These are phyloP conservation scores for Ophiocordyceps sinensis DNA, from an alignment of 2,329 filamentous ascomycete genomes.

Conservation along the genomic window DNA sequence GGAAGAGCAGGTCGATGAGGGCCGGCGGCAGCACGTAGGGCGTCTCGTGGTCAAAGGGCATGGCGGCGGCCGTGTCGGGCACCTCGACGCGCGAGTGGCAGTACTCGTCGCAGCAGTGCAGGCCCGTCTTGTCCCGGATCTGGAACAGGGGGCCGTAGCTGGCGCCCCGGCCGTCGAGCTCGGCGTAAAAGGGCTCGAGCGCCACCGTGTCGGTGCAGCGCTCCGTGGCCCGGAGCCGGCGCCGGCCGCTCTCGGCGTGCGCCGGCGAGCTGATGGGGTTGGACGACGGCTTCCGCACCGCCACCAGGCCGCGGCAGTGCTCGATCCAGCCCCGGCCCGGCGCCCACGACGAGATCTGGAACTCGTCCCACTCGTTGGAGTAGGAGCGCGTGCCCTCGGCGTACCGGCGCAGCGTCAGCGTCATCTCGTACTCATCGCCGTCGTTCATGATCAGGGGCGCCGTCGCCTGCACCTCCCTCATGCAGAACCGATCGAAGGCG, in stretches of 20 bases:
- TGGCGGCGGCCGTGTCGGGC: conserved; percentile 26
- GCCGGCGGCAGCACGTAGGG: conserved; percentile 28
- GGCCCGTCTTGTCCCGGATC: conserved; percentile 2
- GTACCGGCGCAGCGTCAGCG: conserved; percentile 11
- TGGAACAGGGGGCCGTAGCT: conserved; percentile 12
- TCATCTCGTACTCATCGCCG: conserved; percentile 10
- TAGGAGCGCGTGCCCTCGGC: conserved; percentile 14
- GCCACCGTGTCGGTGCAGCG: conserved; percentile 3
- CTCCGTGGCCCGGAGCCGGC: conserved; percentile 3
- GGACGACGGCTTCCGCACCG: conserved; percentile 13
- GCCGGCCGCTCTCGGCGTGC: conserved; percentile 2
- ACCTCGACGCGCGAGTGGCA: conserved; percentile 17
- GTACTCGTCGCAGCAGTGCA: conserved; percentile 6
- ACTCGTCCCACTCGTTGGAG: conserved; percentile 38
- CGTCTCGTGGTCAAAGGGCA: conserved; percentile 30
- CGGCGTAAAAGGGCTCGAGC: conserved; percentile 10
- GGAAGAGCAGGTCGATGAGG: conserved; percentile 29
- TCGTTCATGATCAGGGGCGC: conserved; percentile 14
- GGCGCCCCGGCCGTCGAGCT: conserved; percentile 11
- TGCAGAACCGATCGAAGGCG: conserved; percentile 6
- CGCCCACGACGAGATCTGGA: conserved; percentile 39
- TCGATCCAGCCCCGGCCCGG: conserved; percentile 39
- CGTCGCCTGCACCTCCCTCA: conserved; percentile 13
- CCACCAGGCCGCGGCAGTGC: conserved; percentile 40
- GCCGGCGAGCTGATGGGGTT: conserved; percentile 8